Evolutionary conservation across 305 asterid genomes (phyloP), one percentile per base, ranked within the genome.

Genomic region (Fraxinus ornus): DNA sequence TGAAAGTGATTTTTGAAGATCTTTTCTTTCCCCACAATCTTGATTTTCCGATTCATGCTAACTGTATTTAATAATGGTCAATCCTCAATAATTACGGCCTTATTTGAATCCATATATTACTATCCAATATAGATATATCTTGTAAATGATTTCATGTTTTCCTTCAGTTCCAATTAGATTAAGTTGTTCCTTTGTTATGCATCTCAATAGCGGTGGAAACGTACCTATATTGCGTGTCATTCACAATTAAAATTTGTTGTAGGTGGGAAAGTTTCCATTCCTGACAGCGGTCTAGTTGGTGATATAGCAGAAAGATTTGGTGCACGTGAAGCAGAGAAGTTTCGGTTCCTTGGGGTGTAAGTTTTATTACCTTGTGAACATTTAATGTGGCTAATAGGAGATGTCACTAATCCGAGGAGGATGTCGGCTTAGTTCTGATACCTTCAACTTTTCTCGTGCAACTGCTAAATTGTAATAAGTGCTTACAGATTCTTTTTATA

Each of bases 311-410:
- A 93, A 78, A 92, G 97, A 84, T 97, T 97, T 87, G 89, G 85
- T 73, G 83, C 80, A 5, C 97, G 97, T 7, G 94, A 89, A 39
- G 85, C 91, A 32, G 92, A 86, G 88, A 97, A 97, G 88, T 90
- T 97, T 7, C 79, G 82, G 24, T 93, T 97, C 87, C 94, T 97
- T 85, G 95, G 90, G 76, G 79, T 77, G 99, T 97, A 90, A 91
- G 98, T 88, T 82, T 60, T 83, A 32, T 72, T 21, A 76, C 30
- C 70, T 7, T 49, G 15, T 3, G 75, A 13, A 5, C 15, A 7
- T 70, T 70, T 70, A 5, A 3, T 22, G 76, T 71, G 44, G 44
- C 17, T 21, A 15, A 68, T 66, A 28, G 74, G 74, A 68, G 36
- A 68, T 68, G 36, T 68, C 36, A 12, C 74, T 68, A 24, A 32